phyloP scores from a whole-genome alignment of 2,329 filamentous ascomycete species.

The Pseudogymnoascus verrucosus region DNA sequence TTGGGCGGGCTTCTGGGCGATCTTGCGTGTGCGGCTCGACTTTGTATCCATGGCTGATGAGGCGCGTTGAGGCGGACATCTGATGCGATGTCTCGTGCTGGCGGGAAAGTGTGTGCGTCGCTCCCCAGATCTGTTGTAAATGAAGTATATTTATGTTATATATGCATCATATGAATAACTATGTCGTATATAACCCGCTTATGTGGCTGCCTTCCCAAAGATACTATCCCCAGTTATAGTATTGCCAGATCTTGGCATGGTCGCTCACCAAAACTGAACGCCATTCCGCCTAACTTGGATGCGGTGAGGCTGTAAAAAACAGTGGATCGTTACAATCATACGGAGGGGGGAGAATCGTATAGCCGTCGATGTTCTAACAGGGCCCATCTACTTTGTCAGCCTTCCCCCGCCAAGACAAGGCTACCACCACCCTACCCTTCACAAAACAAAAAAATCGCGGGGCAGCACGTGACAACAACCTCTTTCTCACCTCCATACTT shows the following conservation, averaged over 20 bases:
- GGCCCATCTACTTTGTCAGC: too few relatives aligned
- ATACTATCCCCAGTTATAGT: not conserved
- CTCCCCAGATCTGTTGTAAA: not conserved
- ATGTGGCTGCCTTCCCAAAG: not conserved
- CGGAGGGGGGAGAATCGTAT: slow-evolving; percentile 47
- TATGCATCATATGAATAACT: not conserved
- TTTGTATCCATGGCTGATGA: slow-evolving; percentile 4
- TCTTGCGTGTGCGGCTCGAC: slow-evolving; percentile 1
- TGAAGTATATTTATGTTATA: not conserved
- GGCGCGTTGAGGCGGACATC: not conserved
- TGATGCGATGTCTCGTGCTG: not conserved
- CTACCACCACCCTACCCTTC: too few relatives aligned
- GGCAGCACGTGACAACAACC: too few relatives aligned
- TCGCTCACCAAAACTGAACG: not conserved
- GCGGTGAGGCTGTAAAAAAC: not conserved
- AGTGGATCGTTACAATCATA: slow-evolving; percentile 23
- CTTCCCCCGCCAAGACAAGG: too few relatives aligned
- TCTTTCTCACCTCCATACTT: too few relatives aligned
- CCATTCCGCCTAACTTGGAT: not conserved
- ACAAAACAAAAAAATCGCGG: too few relatives aligned
- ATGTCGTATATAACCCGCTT: not conserved
- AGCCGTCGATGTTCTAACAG: too few relatives aligned
- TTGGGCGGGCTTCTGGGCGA: not conserved
- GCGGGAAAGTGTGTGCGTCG: not conserved
- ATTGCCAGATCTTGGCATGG: not conserved